Conservation (phyloP, 2,329 filamentous ascomycete species). For the Exophiala sp. region DNA sequence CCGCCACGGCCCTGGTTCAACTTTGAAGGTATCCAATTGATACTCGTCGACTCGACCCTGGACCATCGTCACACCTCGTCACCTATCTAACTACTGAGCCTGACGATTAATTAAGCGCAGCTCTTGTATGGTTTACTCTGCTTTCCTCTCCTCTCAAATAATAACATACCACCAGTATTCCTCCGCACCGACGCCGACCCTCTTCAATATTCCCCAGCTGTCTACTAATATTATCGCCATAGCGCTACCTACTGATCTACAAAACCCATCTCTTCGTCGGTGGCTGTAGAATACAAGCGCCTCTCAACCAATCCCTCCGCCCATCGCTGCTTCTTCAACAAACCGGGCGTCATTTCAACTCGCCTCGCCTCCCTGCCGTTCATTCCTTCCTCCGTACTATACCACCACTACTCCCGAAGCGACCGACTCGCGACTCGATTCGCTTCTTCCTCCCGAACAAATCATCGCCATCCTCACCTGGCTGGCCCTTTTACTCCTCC, state of each 20-base stretch:
- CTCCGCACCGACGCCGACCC: too few relatives aligned
- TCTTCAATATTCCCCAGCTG: too few relatives aligned
- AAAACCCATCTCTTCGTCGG: neutral
- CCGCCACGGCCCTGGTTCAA: too few relatives aligned
- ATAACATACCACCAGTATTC: too few relatives aligned
- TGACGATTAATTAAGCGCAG: too few relatives aligned
- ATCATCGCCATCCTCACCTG: conserved; percentile 1
- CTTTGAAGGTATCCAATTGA: too few relatives aligned
- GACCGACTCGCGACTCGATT: conserved; percentile 12
- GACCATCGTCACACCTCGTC: too few relatives aligned
- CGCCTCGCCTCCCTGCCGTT: conserved; percentile 6
- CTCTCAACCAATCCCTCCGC: neutral
- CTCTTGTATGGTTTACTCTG: too few relatives aligned
- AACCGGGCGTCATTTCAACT: conserved; percentile 18
- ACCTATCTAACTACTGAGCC: too few relatives aligned
- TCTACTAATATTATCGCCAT: neutral
- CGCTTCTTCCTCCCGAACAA: neutral
- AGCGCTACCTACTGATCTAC: neutral
- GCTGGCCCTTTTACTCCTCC: neutral
- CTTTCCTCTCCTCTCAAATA: too few relatives aligned
- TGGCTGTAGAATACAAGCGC: neutral
- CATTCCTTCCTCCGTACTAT: neutral
- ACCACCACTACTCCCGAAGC: conserved; percentile 1
- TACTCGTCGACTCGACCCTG: too few relatives aligned
- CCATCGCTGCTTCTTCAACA: neutral